Conservation (phyloP, 345 rosid genomes). For the Linum lewisii region DNA sequence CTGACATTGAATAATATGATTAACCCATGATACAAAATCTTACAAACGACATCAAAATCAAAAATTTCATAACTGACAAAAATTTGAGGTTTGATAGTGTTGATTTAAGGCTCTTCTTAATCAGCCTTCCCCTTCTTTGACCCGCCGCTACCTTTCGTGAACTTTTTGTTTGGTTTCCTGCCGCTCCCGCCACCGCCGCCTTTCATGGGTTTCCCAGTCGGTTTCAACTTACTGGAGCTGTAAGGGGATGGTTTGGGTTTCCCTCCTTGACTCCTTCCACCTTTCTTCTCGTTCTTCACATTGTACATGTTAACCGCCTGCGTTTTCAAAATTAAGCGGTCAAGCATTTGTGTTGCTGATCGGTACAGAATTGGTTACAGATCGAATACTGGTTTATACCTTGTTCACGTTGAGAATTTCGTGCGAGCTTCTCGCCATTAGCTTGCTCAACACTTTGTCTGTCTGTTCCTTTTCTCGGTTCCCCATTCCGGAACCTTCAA, state of each 20-base stretch:
- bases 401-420: constrained; percentile 75
- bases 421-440: constrained; percentile 75
- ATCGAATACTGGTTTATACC: constrained; percentile 27
- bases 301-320: constrained; percentile 83
- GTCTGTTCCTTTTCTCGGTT: constrained; percentile 72
- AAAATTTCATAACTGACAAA: no score
- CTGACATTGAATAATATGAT: no score
- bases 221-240: constrained; percentile 40
- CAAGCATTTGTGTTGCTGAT: neutral
- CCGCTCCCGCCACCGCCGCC: constrained; percentile 5
- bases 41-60: no score
- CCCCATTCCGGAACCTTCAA: constrained; percentile 44
- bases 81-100: neutral
- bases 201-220: constrained; percentile 24
- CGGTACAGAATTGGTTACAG: constrained; percentile 4
- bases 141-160: constrained; percentile 22
- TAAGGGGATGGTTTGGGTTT: constrained; percentile 13
- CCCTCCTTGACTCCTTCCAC: constrained; percentile 19
- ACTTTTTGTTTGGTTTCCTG: constrained; percentile 27
- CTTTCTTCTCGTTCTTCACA: constrained; percentile 62
- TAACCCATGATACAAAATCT: no score
- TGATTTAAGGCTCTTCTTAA: constrained; percentile 5
- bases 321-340: constrained; percentile 2
- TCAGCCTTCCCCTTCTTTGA: constrained; percentile 31
- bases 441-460: constrained; percentile 62